These are phyloP conservation scores for Stagonosporopsis chrysanthemi DNA, from an alignment of 2,329 filamentous ascomycete genomes.

Conservation along the genomic window DNA sequence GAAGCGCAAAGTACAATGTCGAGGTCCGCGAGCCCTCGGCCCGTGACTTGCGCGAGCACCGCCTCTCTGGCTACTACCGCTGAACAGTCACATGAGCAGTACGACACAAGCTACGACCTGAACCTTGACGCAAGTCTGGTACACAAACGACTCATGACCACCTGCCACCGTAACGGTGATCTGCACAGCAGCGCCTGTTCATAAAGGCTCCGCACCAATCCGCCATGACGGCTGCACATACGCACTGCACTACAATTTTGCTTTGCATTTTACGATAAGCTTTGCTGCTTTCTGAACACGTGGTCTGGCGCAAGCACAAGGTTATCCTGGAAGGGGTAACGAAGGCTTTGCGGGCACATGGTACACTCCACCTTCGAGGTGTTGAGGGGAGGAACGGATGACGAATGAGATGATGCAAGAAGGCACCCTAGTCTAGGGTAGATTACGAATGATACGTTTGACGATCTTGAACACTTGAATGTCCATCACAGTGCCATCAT, in stretches of 20 bases:
- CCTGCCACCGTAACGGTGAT: conserved; percentile 15
- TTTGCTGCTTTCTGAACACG: conserved; percentile 33
- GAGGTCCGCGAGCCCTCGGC: conserved; percentile 52
- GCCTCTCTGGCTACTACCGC: conserved; percentile 50
- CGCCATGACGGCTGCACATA: conserved; percentile 24
- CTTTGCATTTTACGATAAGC: conserved; percentile 36
- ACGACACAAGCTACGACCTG: conserved; percentile 10
- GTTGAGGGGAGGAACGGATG: conserved; percentile 30
- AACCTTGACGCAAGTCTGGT: conserved; percentile 12
- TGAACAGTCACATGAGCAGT: conserved; percentile 33
- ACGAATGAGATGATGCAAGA: conserved; percentile 16
- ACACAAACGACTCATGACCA: conserved; percentile 13
- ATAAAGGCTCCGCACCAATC: conserved; percentile 33
- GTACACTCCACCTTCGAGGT: conserved; percentile 33
- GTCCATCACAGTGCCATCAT: conserved; percentile 26
- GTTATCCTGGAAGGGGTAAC: conserved; percentile 18
- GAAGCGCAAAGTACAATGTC: conserved; percentile 50
- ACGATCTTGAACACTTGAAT: conserved; percentile 17
- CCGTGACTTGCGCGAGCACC: conserved; percentile 48
- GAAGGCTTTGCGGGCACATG: conserved; percentile 19
- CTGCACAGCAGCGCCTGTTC: conserved; percentile 27
- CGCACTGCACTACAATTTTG: conserved; percentile 12
- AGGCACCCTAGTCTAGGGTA: background rate
- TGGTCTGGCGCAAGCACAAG: conserved; percentile 16
- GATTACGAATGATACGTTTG: conserved; percentile 3